Evolutionary conservation across 805 yeast genomes (phyloP).

Genomic region (Starmerella vaccinii): DNA sequence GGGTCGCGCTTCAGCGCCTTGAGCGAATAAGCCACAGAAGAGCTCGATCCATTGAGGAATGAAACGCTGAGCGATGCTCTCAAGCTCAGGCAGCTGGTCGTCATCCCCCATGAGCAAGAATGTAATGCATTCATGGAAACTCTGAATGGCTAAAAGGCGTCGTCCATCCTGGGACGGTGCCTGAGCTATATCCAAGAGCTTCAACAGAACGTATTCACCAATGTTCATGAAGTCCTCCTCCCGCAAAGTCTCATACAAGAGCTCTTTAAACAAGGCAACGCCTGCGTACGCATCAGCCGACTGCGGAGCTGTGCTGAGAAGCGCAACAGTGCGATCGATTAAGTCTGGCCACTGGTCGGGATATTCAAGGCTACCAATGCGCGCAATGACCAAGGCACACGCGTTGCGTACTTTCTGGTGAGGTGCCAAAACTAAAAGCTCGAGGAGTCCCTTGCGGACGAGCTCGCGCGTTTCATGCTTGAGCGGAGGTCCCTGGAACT

Average conservation of each 20-base stretch:
- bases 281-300: slow-evolving; percentile 37
- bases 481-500: slow-evolving; percentile 59
- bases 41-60: slow-evolving; percentile 19
- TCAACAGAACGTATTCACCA: slow-evolving; percentile 31
- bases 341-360: slow-evolving; percentile 95
- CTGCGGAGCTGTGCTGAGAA: slow-evolving; percentile 34
- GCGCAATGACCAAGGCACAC: slow-evolving; percentile 66
- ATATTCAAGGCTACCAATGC: slow-evolving; percentile 77
- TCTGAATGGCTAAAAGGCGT: slow-evolving; percentile 27
- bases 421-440: slow-evolving; percentile 39
- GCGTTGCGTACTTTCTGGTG: slow-evolving; percentile 44
- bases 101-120: slow-evolving; percentile 27
- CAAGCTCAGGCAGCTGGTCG: slow-evolving; percentile 23
- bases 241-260: slow-evolving; percentile 75
- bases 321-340: slow-evolving; percentile 14
- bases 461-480: slow-evolving; percentile 41
- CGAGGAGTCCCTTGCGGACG: slow-evolving; percentile 44
- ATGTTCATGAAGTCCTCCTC: slow-evolving; percentile 79
- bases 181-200: slow-evolving; percentile 24
- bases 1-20: neutral
- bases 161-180: slow-evolving; percentile 1
- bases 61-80: slow-evolving; percentile 14
- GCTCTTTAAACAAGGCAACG: slow-evolving; percentile 40
- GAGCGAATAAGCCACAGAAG: slow-evolving; percentile 9
- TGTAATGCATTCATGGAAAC: slow-evolving; percentile 30